Evolutionary conservation across 2,329 filamentous ascomycete genomes (phyloP), one percentile per base, ranked within the genome.

Genomic region (Aspergillus japonicus): DNA sequence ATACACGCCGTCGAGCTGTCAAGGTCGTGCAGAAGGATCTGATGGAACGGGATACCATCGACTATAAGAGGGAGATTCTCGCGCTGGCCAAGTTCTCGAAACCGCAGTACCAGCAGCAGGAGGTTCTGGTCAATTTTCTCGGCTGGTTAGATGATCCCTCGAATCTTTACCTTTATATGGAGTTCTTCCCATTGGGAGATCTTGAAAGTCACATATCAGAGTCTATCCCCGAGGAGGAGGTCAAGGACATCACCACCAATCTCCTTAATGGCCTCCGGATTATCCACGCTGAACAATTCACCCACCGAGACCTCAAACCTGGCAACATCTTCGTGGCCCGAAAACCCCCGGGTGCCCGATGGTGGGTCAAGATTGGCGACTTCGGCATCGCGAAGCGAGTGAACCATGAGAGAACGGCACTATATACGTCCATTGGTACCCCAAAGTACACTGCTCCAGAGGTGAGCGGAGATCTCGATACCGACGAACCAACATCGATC

Each of bases 341-440:
- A 14, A 51, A 51, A 8, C 49, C 49, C 12, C 49, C 49, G 12
- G 8, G 5, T 5, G 21, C 49, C 21, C 26, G 33, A n/a, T 51
- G 49, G 49, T 51, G 49, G 49, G 49, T 51, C 11, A 51, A 51
- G 33, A 51, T 51, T 21, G 49, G 49, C n/a, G 49, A 51, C 33
- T 51, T 51, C 5, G 49, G 49, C 24, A 51, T 51, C 11, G 26
- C 49, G 5, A 51, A 51, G 16, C 49, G 49, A 14, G 49, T 51
- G 24, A 51, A 51, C 24, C 21, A 26, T 19, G 49, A 51, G 21
- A 7, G n/a, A n/a, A 51, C 23, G 2, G 49, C 49, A 10, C 49
- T 51, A 3, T 31, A 51, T 5, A 51, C 49, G 10, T 31, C 24
- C 5, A 31, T 51, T 1, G 49, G 49, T 7, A 51, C 49, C 2